Evolutionary conservation across 148 eudicot genomes (phyloP).

Genomic region (Beta vulgaris): DNA sequence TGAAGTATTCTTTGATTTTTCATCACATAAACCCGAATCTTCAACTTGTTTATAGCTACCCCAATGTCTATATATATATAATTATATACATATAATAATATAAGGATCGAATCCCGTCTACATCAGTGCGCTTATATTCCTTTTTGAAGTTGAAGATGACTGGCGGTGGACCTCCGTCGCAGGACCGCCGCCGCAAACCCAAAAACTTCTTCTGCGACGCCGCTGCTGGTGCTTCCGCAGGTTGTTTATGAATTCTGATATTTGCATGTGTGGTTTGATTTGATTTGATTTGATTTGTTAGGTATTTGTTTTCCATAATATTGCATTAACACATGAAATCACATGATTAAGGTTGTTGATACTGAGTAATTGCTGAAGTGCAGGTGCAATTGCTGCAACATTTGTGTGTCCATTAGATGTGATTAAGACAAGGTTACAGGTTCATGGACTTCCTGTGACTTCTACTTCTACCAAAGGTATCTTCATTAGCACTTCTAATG

Average conservation of each 20-base stretch:
- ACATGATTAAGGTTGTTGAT: neutral
- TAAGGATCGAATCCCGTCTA: too few relatives aligned
- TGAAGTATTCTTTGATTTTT: constrained; percentile 4
- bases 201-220: constrained; percentile 53
- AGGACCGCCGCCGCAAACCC: constrained; percentile 32
- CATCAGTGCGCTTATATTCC: too few relatives aligned
- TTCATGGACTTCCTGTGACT: constrained; percentile 55
- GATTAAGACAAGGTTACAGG: constrained; percentile 88
- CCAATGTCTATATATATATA: too few relatives aligned
- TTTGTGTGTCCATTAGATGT: constrained; percentile 87
- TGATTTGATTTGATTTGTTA: neutral
- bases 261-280: neutral
- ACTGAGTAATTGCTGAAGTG: neutral
- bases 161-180: constrained; percentile 31
- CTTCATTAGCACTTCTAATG: neutral
- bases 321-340: constrained; percentile 2
- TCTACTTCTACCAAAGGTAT: constrained; percentile 53
- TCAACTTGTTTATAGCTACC: too few relatives aligned
- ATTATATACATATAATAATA: too few relatives aligned
- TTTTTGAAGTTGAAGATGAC: constrained; percentile 26
- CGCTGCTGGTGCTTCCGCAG: constrained; percentile 82
- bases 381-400: constrained; percentile 93
- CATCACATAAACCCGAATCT: too few relatives aligned
- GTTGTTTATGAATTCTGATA: constrained; percentile 20
- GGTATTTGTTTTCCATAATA: neutral